Conservation (phyloP, 768 basidiomycete genomes). For the Kwoniella newhampshirensis region DNA sequence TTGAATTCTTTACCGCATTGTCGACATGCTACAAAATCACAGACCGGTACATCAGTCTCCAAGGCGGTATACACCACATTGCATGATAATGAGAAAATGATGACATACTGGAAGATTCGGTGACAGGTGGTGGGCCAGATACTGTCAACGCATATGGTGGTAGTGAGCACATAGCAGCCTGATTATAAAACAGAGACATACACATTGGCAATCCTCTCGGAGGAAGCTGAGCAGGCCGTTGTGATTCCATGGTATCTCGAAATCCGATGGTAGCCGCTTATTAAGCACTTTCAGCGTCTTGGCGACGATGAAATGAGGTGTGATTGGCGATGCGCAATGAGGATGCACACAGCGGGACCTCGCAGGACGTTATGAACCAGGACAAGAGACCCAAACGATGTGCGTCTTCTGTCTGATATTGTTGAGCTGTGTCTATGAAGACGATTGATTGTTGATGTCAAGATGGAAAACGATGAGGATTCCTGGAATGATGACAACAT, state of each 20-base stretch:
- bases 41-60: neutral
- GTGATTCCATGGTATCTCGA: constrained; percentile 11
- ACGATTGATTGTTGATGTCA: neutral
- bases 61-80: neutral
- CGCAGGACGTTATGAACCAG: no score
- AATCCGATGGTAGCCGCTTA: neutral
- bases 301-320: no score
- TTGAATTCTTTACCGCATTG: constrained; percentile 51
- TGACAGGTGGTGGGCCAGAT: constrained; percentile 47
- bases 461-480: no score
- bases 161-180: constrained; percentile 6
- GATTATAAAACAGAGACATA: constrained; percentile 13
- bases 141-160: constrained; percentile 25
- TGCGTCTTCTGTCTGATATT: no score
- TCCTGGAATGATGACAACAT: no score
- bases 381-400: no score
- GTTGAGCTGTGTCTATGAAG: neutral
- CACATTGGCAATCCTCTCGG: constrained; percentile 42
- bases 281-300: no score
- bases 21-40: constrained; percentile 37
- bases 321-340: neutral
- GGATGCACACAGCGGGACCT: no score
- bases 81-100: neutral
- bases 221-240: constrained; percentile 21
- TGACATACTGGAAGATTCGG: constrained; percentile 43